Evolutionary conservation across 441 rosid genomes (phyloP).

Genomic region (Euphorbia schlechtendalii): DNA sequence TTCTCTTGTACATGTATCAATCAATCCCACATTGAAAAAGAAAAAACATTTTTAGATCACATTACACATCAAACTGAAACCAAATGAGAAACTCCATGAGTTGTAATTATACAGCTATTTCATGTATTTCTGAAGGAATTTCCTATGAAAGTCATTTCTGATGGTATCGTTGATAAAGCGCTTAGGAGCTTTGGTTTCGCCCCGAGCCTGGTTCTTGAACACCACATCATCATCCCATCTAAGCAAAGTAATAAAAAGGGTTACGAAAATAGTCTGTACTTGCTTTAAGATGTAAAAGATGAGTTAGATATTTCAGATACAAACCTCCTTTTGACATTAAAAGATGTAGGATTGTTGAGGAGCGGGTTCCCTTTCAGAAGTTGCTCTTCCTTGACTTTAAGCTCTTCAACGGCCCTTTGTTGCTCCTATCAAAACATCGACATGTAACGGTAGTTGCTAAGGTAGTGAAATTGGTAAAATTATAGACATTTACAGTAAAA

Average conservation of each 20-base stretch:
- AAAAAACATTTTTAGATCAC: not conserved
- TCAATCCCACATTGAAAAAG: not conserved
- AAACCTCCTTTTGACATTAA: slow-evolving; percentile 83
- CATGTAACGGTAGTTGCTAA: not conserved
- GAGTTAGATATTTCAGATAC: slow-evolving; percentile 6
- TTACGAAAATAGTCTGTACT: no score
- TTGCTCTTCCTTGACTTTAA: slow-evolving; percentile 82
- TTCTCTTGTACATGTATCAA: not conserved
- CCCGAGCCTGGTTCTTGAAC: slow-evolving; percentile 95
- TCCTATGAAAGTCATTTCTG: slow-evolving; percentile 87
- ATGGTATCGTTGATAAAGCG: slow-evolving; percentile 98
- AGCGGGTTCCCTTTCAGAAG: slow-evolving; percentile 92
- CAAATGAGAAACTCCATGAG: no score
- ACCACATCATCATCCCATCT: slow-evolving; percentile 99
- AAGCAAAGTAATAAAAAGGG: no score
- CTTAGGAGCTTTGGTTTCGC: slow-evolving; percentile 82
- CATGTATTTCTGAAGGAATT: slow-evolving; percentile 93
- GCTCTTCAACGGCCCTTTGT: slow-evolving; percentile 68
- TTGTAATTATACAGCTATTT: slow-evolving; percentile 43
- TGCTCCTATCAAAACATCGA: slow-evolving; percentile 49
- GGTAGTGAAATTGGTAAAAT: no score
- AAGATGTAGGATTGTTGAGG: slow-evolving; percentile 68
- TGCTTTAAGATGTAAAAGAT: not conserved
- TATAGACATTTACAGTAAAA: no score
- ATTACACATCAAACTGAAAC: slow-evolving; percentile 9